Evolutionary conservation across 805 yeast species (phyloP).

Genomic region (Ogataea methanolica): DNA sequence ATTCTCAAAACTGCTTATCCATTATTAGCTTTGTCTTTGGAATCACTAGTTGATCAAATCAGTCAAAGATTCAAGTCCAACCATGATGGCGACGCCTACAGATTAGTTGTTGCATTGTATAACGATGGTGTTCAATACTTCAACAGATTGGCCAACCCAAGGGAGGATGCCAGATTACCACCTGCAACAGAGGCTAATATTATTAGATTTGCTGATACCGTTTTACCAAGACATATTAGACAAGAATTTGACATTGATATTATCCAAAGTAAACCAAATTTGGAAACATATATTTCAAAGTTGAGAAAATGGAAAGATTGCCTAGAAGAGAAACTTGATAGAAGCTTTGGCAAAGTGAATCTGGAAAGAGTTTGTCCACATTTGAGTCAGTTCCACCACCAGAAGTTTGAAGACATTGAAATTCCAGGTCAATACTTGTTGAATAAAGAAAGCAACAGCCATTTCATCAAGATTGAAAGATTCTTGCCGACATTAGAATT

Average conservation of each 20-base stretch:
- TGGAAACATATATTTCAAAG: conserved; percentile 80
- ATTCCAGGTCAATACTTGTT: conserved; percentile 94
- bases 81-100: conserved; percentile 93
- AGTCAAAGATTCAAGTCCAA: conserved; percentile 89
- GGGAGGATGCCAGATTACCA: conserved; percentile 84
- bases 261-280: conserved; percentile 78
- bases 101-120: conserved; percentile 85
- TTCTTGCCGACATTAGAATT: conserved; percentile 86
- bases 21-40: conserved; percentile 82
- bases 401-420: conserved; percentile 95
- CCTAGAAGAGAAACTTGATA: conserved; percentile 84
- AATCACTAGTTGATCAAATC: conserved; percentile 93
- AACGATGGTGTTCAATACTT: conserved; percentile 91
- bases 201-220: conserved; percentile 86
- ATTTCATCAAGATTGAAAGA: conserved; percentile 88
- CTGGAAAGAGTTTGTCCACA: conserved; percentile 92
- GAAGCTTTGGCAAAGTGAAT: conserved; percentile 74
- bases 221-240: conserved; percentile 81
- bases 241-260: conserved; percentile 91
- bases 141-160: conserved; percentile 80
- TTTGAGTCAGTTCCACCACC: conserved; percentile 94
- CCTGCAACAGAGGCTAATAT: conserved; percentile 88
- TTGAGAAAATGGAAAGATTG: conserved; percentile 90
- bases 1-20: conserved; percentile 97
- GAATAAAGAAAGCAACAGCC: conserved; percentile 84